Evolutionary conservation across 2,329 filamentous ascomycete species (phyloP), one percentile per base, ranked within the genome.

Genomic region (Helicocarpus griseus): DNA sequence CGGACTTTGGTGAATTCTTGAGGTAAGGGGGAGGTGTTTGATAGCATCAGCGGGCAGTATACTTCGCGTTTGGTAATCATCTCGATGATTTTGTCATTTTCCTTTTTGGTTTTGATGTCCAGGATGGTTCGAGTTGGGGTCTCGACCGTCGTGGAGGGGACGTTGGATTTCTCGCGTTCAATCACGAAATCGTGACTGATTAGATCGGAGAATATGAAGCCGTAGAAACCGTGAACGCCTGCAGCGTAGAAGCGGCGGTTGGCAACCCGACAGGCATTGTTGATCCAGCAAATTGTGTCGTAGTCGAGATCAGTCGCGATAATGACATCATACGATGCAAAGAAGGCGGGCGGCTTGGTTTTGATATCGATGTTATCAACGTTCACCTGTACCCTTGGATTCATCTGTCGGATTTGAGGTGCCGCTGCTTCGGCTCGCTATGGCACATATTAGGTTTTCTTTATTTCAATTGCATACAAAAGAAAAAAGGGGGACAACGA

Each of bases 171-270:
- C 55, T 88, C 82, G 52, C 93, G 84, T 72, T 95, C 85, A 55
- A 98, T 85, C 54, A 93, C 82, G 64, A 89, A 98, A 61, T 90
- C 84, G 67, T 98, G 93, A 61, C 84, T 79, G 59, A 95, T 89
- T 21, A 98, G 78, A 67, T 98, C 93, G 53, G 87, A 86, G 67
- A 98, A 98, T 58, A 95, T 86, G 72, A 88, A 98, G 51, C 93
- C 93, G 67, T 94, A 97, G 65, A 95, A 79, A 46, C 93, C 93
- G 65, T 96, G 88, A 2, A 86, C 81, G 48, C 83, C 85, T 33
- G 89, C 87, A 8, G 89, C 89, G 69, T 98, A 98, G 69, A 96
- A 96, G 9, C 89, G 83, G 45, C 82, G 81, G 56, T 81, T 79
- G 54, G 85, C 83, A 35, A 94, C 73, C 44, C 91, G 85, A 38